Conservation (phyloP, 345 rosid genomes). For the Carallia pectinifolia region DNA sequence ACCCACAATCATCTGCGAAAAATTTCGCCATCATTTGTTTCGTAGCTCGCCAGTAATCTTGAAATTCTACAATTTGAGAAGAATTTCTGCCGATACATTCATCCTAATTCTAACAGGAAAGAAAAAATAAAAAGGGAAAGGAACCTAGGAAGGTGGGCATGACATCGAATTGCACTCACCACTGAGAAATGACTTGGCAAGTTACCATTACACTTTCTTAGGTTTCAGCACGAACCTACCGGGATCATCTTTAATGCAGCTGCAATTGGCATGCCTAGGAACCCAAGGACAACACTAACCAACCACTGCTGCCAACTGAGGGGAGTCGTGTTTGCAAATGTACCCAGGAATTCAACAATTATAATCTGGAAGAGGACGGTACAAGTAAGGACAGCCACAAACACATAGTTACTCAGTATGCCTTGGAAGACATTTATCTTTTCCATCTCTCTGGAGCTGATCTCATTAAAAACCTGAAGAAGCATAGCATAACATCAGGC, state of each 20-base stretch:
- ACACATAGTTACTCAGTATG: constrained; percentile 30
- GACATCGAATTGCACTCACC: not conserved
- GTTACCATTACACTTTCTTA: not conserved
- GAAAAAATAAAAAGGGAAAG: too few relatives aligned
- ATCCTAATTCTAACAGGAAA: too few relatives aligned
- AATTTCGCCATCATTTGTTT: constrained; percentile 8
- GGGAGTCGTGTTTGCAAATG: constrained; percentile 60
- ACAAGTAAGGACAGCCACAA: constrained; percentile 20
- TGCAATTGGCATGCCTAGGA: constrained; percentile 94
- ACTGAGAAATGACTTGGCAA: not conserved
- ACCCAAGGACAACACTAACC: constrained; percentile 63
- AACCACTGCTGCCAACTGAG: constrained; percentile 73
- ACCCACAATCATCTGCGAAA: constrained; percentile 10
- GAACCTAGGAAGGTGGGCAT: too few relatives aligned
- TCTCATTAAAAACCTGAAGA: constrained; percentile 33
- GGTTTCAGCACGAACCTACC: constrained; percentile 43
- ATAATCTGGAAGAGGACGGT: constrained; percentile 28
- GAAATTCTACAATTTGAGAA: constrained; percentile 3
- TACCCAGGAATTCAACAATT: constrained; percentile 34
- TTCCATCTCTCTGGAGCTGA: constrained; percentile 38
- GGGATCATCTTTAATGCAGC: constrained; percentile 79
- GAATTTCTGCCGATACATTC: not conserved
- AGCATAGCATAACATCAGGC: not conserved
- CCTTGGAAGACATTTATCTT: constrained; percentile 31
- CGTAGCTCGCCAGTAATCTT: constrained; percentile 7